Evolutionary conservation across 116 monocot species (phyloP).

Genomic region (Iris pallida): DNA sequence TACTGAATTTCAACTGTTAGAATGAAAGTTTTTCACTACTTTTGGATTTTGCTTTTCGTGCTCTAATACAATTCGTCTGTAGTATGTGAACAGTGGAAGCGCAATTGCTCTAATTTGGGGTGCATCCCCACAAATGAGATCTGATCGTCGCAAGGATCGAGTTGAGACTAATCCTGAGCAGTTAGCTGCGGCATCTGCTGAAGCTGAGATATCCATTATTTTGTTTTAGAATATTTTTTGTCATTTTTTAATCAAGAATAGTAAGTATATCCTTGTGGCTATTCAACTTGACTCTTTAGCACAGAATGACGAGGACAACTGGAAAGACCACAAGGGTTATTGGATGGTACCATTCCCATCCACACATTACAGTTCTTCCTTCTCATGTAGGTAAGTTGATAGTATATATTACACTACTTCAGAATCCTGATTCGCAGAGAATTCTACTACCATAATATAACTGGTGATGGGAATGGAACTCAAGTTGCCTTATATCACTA

Average conservation of each 20-base stretch:
- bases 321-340: conserved; percentile 93
- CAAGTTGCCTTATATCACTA: too few species aligned
- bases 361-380: conserved; percentile 95
- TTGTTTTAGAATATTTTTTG: conserved; percentile 1
- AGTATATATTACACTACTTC: not conserved
- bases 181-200: conserved; percentile 86
- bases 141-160: conserved; percentile 87
- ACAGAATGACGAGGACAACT: conserved; percentile 72
- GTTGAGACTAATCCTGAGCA: conserved; percentile 95
- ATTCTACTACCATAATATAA: too few species aligned
- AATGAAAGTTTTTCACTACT: not conserved
- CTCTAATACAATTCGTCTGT: not conserved
- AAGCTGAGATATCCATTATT: conserved; percentile 90
- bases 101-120: conserved; percentile 85
- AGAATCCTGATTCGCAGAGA: too few species aligned
- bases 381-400: conserved; percentile 84
- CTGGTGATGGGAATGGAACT: too few species aligned
- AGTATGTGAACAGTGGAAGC: conserved; percentile 41
- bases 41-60: not conserved
- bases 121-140: conserved; percentile 89
- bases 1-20: not conserved
- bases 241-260: conserved; percentile 1
- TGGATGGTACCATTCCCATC: conserved; percentile 99
- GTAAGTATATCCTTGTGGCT: not conserved
- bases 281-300: conserved; percentile 42